A percentile compares a stretch with the other conserved stretches of the same genome.
phyloP scores from a whole-genome alignment of 148 eudicot species.

The Euryodendron excelsum region DNA sequence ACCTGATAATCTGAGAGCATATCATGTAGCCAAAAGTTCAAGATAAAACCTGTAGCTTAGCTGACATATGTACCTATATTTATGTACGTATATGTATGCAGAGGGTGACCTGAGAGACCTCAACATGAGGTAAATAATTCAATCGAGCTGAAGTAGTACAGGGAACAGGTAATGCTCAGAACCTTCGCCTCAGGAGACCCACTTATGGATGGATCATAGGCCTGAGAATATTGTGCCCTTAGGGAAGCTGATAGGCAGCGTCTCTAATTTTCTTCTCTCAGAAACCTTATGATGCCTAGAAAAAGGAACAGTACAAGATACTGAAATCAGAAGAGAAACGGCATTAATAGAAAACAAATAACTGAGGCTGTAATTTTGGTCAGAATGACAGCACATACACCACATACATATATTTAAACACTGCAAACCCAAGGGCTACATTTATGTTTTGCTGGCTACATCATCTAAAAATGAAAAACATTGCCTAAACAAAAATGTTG shows the following conservation, averaged over 20 bases:
- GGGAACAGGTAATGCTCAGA: no score
- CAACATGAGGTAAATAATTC: no score
- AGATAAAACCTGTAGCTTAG: no score
- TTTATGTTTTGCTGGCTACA: background rate
- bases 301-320: background rate
- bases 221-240: no score
- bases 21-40: no score
- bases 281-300: background rate
- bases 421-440: background rate
- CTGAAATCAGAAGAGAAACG: background rate
- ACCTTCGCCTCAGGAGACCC: no score
- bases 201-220: no score
- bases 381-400: background rate
- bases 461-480: slow-evolving; percentile 2
- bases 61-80: no score
- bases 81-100: no score
- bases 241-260: no score
- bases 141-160: no score
- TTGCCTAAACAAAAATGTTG: background rate
- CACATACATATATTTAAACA: background rate
- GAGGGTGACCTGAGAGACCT: no score
- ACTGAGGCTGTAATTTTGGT: background rate
- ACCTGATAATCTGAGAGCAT: background rate
- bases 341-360: background rate
- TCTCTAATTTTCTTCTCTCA: background rate